Conservation (phyloP, 75 land plant genomes). For the Pinus tabuliformis region DNA sequence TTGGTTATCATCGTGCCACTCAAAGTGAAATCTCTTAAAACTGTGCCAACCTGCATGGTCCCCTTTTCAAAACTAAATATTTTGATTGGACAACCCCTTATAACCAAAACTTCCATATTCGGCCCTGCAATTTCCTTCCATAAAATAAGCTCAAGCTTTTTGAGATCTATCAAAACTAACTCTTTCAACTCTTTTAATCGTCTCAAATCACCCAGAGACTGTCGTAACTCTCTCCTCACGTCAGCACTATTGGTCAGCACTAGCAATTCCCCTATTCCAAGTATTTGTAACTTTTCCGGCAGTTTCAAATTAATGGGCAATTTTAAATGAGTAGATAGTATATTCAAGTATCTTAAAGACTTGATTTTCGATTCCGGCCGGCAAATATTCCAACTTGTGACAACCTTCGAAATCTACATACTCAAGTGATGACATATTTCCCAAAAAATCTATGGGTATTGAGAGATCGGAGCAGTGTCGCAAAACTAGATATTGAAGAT, state of each 20-base stretch:
- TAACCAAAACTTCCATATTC: not conserved
- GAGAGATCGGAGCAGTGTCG: not conserved
- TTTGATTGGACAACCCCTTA: not conserved
- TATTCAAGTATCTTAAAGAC: not conserved
- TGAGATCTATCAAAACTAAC: not conserved
- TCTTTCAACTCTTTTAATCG: not conserved
- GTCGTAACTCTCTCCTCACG: too few relatives aligned
- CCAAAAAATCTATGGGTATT: not conserved
- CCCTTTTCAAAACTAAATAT: too few relatives aligned
- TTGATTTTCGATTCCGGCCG: not conserved
- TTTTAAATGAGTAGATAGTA: not conserved
- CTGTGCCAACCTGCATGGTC: too few relatives aligned
- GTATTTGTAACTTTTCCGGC: too few relatives aligned
- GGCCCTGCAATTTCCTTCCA: not conserved
- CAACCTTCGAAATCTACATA: not conserved
- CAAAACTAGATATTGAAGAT: not conserved
- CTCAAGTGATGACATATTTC: not conserved
- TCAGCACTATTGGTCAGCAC: too few relatives aligned
- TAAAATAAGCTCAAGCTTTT: fast-evolving
- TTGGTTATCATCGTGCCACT: not conserved
- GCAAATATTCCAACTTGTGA: not conserved
- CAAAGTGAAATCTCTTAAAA: not conserved
- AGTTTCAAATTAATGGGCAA: not conserved
- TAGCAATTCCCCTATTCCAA: too few relatives aligned
- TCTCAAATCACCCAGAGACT: too few relatives aligned